Evolutionary conservation across 1,139 yeast species (phyloP).

Genomic region (Diutina sp.): DNA sequence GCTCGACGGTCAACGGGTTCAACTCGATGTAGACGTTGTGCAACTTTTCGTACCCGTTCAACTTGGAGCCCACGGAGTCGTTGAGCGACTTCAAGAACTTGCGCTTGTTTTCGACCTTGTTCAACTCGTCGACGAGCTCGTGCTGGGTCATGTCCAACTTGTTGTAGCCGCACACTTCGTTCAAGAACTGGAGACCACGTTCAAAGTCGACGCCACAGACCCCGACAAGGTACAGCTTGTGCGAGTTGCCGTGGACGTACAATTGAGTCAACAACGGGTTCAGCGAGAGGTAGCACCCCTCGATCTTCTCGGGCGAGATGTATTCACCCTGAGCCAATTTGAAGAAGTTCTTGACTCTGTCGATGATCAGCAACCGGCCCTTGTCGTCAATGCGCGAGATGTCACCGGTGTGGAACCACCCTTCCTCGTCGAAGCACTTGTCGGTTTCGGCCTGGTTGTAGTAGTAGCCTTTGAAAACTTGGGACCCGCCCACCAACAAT

Average conservation of each 20-base stretch:
- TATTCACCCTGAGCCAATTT: conserved; percentile 10
- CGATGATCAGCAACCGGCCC: conserved; percentile 8
- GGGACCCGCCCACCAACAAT: conserved; percentile 26
- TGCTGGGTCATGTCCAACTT: conserved; percentile 4
- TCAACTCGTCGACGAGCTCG: conserved; percentile 8
- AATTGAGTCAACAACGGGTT: conserved; percentile 7
- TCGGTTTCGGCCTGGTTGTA: conserved; percentile 27
- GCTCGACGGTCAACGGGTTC: conserved; percentile 27
- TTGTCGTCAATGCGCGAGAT: conserved; percentile 7
- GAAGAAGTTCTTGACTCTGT: conserved; percentile 10
- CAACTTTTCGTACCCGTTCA: conserved; percentile 24
- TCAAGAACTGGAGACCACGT: conserved; percentile 5
- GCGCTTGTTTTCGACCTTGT: conserved; percentile 14
- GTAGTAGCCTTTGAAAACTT: conserved; percentile 23
- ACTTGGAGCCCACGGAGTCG: conserved; percentile 11
- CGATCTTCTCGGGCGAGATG: conserved; percentile 9
- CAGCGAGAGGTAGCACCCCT: conserved; percentile 7
- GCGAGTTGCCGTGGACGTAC: conserved; percentile 8
- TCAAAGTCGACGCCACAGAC: conserved; percentile 8
- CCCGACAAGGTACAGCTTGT: conserved; percentile 7
- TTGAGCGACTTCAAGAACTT: conserved; percentile 17
- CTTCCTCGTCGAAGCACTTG: conserved; percentile 16
- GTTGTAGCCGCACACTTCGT: conserved; percentile 3
- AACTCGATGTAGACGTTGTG: conserved; percentile 21
- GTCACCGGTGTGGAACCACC: conserved; percentile 9